Base-by-base conservation (phyloP, 768 basidiomycete species). In the Boletus sensibilis region DNA sequence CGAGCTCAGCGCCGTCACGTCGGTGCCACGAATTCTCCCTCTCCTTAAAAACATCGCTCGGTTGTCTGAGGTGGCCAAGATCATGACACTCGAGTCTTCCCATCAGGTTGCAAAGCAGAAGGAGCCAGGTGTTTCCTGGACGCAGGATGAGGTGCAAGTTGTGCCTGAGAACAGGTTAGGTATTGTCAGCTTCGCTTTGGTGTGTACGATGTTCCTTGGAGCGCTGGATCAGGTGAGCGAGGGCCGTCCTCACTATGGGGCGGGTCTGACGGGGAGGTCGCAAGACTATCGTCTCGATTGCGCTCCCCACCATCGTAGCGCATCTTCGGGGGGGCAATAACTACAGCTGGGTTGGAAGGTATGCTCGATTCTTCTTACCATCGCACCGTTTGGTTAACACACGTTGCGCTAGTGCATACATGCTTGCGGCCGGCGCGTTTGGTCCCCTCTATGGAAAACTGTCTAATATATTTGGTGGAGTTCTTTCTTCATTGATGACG, bases 401-500 rank as follows among this genome's bases (percentile, higher is more conserved):
- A 4, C 7, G 1, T 48, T 33, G 13, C 2, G 6, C 3, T 52
- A 89, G 88, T 66, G 84, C 90, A 33, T 93, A 92, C 67, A 74
- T 92, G 18, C 81, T 93, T 20, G 79, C 85, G 0, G 81, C 84
- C 3, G 83, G 86, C 16, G 75, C 85, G 4, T 74, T 88, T 11
- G 77, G 84, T 0, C 89, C 90, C 0, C 62, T 90, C 2, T 92
- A 91, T 59, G 91, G 90, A 13, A 92, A 90, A 65, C 70, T 90
- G 0, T 89, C 88, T 2, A 85, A 90, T 68, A 73, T 78, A 38
- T 57, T 76, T 27, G 77, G 77, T 68, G 50, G 35, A 57, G 18
- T 12, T n/a, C n/a, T 29, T 12, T n/a, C n/a, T 29, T 12, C 23
- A 12, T 16, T 1, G 21, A 45, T 9, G 20, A 18, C 21, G 18